phyloP scores from a whole-genome alignment of 176 grass and related monocot species.

The Ananas comosus region DNA sequence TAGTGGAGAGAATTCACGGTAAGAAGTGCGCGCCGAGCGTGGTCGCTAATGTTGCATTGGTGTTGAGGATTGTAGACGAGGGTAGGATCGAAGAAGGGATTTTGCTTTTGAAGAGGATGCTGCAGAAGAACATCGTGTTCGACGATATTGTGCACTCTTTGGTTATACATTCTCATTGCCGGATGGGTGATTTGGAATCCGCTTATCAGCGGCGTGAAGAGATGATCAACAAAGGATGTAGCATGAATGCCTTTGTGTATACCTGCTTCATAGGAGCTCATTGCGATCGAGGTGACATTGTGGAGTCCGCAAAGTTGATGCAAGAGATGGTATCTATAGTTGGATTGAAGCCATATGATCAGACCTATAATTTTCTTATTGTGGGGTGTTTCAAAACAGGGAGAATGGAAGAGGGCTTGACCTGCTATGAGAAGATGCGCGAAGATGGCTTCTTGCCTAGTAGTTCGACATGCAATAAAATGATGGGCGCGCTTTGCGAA shows the following conservation, averaged over 20 bases:
- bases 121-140: constrained; percentile 72
- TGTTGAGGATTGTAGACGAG: constrained; percentile 46
- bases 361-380: constrained; percentile 54
- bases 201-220: constrained; percentile 31
- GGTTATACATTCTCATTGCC: constrained; percentile 41
- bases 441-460: constrained; percentile 40
- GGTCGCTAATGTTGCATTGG: constrained; percentile 35
- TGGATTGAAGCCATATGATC: constrained; percentile 60
- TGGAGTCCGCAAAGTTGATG: constrained; percentile 28
- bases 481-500: constrained; percentile 32
- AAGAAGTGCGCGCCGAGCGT: constrained; percentile 41
- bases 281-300: constrained; percentile 16
- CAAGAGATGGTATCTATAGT: constrained; percentile 49
- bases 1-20: constrained; percentile 44
- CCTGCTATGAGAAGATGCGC: constrained; percentile 53
- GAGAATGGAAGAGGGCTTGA: constrained; percentile 25
- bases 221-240: constrained; percentile 46
- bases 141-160: constrained; percentile 52
- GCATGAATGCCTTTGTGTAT: constrained; percentile 57
- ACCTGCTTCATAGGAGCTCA: constrained; percentile 50
- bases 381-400: constrained; percentile 37
- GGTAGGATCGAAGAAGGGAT: constrained; percentile 45
- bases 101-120: constrained; percentile 58
- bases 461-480: constrained; percentile 28
- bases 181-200: constrained; percentile 26